Evolutionary conservation across 2,329 filamentous ascomycete species (phyloP), one percentile per base, ranked within the genome.

Genomic region (Daldinia sp.): DNA sequence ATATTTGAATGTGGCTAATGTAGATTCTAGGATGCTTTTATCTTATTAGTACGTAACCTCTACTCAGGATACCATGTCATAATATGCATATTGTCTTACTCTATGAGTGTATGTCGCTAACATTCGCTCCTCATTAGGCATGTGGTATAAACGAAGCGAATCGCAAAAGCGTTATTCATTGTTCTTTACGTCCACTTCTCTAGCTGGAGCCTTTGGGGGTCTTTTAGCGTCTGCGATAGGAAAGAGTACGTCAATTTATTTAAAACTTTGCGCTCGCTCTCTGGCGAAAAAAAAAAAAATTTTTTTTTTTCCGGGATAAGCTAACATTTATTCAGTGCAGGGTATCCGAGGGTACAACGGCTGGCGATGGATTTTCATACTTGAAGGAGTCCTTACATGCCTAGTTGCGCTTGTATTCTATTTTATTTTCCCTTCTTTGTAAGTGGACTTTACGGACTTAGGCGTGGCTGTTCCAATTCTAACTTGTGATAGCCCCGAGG

Each of bases 121-220:
- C 46, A 12, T 44, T 50, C 5, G 13, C 51, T 6, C 28, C 51
- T n/a, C 28, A 33, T 46, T 54, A 82, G 83, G 92, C 65, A 95
- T 95, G 90, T 97, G 92, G 94, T 99, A 98, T 75, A 90, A 90
- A 67, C 89, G 95, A 67, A 85, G 85, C 50, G 96, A 98, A 81
- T 93, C 94, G 1, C 95, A 98, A 81, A 93, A 93, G 76, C 90
- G 96, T 33, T 98, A 94, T 81, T 92, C 90, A 15, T 94, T 98
- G 84, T 98, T 98, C 85, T 98, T 98, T 84, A 90, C 88, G 75
- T 93, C 87, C 30, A 94, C 92, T 0, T 92, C 90, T 0, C 83
- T 95, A 3, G 92, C 92, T 0, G 92, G 92, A 35, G 92, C 93
- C 0, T 98, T 97, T 74, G 94, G 93, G 48, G 94, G 94, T 1